Evolutionary conservation across 164 flowering plant species (phyloP).

Genomic region (grape (Vitis vinifera)): ASM3070453v1 NC_081810.1:15603501-15604000

Average conservation of each 20-base stretch:
- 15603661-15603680: slow-evolving; percentile 6
- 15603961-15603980: slow-evolving; percentile 44
- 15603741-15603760: slow-evolving; percentile 47
- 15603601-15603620: slow-evolving; percentile 18
- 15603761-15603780: slow-evolving; percentile 36
- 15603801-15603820: slow-evolving; percentile 37
- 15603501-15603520: slow-evolving; percentile 7
- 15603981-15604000: slow-evolving; percentile 45
- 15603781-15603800: slow-evolving; percentile 33
- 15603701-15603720: slow-evolving; percentile 10
- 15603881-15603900: slow-evolving; percentile 19
- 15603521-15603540: too few species aligned
- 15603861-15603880: slow-evolving; percentile 9
- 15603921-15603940: slow-evolving; percentile 22
- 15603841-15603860: neutral
- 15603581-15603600: slow-evolving; percentile 29
- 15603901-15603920: slow-evolving; percentile 27
- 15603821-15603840: slow-evolving; percentile 25
- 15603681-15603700: slow-evolving; percentile 10
- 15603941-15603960: slow-evolving; percentile 34
- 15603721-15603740: slow-evolving; percentile 36
- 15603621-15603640: neutral
- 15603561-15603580: neutral
- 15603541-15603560: too few species aligned
- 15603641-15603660: slow-evolving; percentile 13